These are phyloP conservation scores for Eucalyptus erythrocorys DNA, from an alignment of 345 rosid species.

Conservation along the genomic window DNA sequence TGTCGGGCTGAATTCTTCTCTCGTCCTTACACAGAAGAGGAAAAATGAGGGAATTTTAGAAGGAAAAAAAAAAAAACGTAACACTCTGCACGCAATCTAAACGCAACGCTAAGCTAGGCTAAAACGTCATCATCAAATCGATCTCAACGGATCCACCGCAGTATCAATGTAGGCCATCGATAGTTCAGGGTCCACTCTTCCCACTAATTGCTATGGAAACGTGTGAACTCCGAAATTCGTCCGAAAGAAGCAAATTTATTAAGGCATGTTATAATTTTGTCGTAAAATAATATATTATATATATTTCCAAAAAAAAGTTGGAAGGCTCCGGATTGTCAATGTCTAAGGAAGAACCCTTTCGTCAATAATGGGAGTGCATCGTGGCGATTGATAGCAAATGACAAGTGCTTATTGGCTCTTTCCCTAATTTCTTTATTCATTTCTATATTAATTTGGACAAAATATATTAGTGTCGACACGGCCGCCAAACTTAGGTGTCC, in stretches of 20 bases:
- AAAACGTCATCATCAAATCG: background rate
- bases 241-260: background rate
- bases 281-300: background rate
- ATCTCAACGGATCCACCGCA: background rate
- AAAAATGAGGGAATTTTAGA: background rate
- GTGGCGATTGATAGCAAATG: background rate
- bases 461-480: background rate
- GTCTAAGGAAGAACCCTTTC: background rate
- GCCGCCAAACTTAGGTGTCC: background rate
- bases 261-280: background rate
- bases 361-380: background rate
- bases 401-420: background rate
- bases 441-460: background rate
- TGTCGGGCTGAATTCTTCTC: background rate
- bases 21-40: background rate
- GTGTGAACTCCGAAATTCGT: background rate
- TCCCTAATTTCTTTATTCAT: background rate
- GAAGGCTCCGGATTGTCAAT: background rate
- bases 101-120: background rate
- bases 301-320: background rate
- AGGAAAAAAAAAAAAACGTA: background rate
- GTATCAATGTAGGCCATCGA: background rate
- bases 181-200: background rate
- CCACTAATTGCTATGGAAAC: background rate
- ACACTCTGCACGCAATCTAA: background rate